These are phyloP conservation scores for Prinsepia uniflora DNA, from an alignment of 306 rosid genomes.

Conservation along the genomic window DNA sequence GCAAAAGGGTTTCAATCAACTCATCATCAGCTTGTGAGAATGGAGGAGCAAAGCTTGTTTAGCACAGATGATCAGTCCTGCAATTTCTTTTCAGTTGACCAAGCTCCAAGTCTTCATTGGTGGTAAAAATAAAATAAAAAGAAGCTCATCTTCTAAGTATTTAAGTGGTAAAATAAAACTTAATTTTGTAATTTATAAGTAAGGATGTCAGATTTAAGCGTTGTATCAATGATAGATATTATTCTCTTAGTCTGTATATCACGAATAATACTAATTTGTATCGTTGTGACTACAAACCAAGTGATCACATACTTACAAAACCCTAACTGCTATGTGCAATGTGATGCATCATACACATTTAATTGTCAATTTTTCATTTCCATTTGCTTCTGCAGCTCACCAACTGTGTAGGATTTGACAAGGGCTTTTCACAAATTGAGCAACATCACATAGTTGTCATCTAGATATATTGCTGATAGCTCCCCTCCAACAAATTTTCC, in stretches of 20 bases:
- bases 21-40: slow-evolving; percentile 30
- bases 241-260: too few species aligned
- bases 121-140: slow-evolving; percentile 26
- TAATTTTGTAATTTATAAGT: slow-evolving; percentile 8
- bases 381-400: slow-evolving; percentile 5
- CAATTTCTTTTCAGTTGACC: slow-evolving; percentile 72
- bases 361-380: not conserved
- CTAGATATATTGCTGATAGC: not conserved
- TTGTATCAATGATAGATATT: too few species aligned
- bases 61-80: slow-evolving; percentile 37
- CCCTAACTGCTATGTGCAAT: not conserved
- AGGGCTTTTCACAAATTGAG: not conserved
- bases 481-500: not conserved
- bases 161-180: not conserved
- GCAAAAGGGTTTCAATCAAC: slow-evolving; percentile 31
- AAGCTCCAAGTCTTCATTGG: slow-evolving; percentile 63
- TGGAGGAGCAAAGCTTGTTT: slow-evolving; percentile 51
- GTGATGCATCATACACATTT: not conserved
- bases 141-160: not conserved
- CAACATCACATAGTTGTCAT: not conserved
- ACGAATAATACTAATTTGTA: too few species aligned
- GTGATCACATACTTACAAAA: not conserved
- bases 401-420: not conserved
- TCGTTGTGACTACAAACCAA: not conserved
- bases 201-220: not conserved